A percentile compares a stretch with the other conserved stretches of the same genome.
phyloP scores from a whole-genome alignment of 768 basidiomycete genomes.

The Lentinus tigrinus region DNA sequence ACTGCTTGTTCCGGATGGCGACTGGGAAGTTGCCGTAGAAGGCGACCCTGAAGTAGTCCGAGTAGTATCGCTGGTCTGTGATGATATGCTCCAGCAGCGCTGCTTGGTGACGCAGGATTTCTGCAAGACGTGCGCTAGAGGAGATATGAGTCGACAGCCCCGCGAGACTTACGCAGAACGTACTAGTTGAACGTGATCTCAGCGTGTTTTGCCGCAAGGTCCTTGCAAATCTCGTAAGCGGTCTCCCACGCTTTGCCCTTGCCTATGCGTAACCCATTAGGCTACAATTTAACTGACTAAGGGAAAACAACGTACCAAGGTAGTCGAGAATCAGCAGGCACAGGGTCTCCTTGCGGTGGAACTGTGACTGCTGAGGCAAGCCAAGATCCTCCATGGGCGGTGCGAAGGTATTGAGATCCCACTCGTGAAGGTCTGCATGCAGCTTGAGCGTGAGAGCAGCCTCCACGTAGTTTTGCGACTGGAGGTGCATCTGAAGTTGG shows the following conservation, averaged over 20 bases:
- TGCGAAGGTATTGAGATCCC: slow-evolving; percentile 81
- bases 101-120: slow-evolving; percentile 87
- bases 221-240: slow-evolving; percentile 91
- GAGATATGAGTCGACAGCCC: not conserved
- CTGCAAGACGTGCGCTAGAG: slow-evolving; percentile 71
- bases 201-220: slow-evolving; percentile 84
- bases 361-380: slow-evolving; percentile 89
- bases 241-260: slow-evolving; percentile 98
- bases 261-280: slow-evolving; percentile 59
- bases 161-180: slow-evolving; percentile 32
- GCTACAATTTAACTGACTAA: slow-evolving; percentile 3
- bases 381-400: slow-evolving; percentile 88
- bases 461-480: slow-evolving; percentile 88
- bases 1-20: slow-evolving; percentile 85
- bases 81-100: slow-evolving; percentile 84
- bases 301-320: slow-evolving; percentile 53
- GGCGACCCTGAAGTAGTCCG: slow-evolving; percentile 91
- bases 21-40: slow-evolving; percentile 92
- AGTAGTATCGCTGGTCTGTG: slow-evolving; percentile 78
- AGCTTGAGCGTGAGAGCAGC: slow-evolving; percentile 91
- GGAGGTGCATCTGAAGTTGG: slow-evolving; percentile 75
- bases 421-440: slow-evolving; percentile 90
- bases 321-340: slow-evolving; percentile 92
- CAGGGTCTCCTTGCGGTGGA: slow-evolving; percentile 91
- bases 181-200: slow-evolving; percentile 91